A percentile compares a stretch with the other conserved stretches of the same genome.
phyloP scores from a whole-genome alignment of 2,329 filamentous ascomycete genomes.

The Pyrenophora seminiperda region DNA sequence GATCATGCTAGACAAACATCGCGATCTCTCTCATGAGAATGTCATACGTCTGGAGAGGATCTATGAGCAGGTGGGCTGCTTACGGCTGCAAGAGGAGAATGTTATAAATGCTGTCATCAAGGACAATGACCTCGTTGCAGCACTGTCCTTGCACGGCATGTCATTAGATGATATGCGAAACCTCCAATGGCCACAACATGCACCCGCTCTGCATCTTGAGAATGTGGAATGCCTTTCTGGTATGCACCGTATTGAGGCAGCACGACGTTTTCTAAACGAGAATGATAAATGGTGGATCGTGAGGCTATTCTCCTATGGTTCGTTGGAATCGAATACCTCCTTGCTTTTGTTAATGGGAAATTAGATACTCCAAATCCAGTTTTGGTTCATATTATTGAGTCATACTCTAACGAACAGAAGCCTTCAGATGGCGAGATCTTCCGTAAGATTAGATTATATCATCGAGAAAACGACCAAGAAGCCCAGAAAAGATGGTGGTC shows the following conservation, averaged over 20 bases:
- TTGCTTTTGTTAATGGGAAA: constrained; percentile 2
- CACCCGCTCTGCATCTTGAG: constrained; percentile 13
- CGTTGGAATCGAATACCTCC: constrained; percentile 1
- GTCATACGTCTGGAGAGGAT: constrained; percentile 5
- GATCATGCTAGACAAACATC: constrained; percentile 6
- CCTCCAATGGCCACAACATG: constrained; percentile 13
- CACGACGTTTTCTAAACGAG: constrained; percentile 17
- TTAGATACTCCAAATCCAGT: constrained; percentile 12
- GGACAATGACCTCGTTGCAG: constrained; percentile 12
- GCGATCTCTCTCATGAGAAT: constrained; percentile 8
- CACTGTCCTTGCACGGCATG: constrained; percentile 8
- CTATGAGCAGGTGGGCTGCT: constrained; percentile 12
- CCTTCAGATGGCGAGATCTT: constrained; percentile 28
- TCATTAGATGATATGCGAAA: constrained; percentile 9
- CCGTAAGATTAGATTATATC: constrained; percentile 26
- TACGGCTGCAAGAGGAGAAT: constrained; percentile 24
- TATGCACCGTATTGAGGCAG: constrained; percentile 21
- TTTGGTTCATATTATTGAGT: constrained; percentile 5
- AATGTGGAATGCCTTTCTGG: constrained; percentile 23
- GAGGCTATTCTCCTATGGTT: constrained; percentile 23
- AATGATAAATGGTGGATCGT: constrained; percentile 33
- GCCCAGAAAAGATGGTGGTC: constrained; percentile 24
- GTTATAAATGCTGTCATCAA: constrained; percentile 22
- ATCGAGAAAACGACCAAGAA: constrained; percentile 11
- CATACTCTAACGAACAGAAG: constrained; percentile 21